Evolutionary conservation across 495 filamentous ascomycete species (phyloP).

Genomic region (Podospora conica): DNA sequence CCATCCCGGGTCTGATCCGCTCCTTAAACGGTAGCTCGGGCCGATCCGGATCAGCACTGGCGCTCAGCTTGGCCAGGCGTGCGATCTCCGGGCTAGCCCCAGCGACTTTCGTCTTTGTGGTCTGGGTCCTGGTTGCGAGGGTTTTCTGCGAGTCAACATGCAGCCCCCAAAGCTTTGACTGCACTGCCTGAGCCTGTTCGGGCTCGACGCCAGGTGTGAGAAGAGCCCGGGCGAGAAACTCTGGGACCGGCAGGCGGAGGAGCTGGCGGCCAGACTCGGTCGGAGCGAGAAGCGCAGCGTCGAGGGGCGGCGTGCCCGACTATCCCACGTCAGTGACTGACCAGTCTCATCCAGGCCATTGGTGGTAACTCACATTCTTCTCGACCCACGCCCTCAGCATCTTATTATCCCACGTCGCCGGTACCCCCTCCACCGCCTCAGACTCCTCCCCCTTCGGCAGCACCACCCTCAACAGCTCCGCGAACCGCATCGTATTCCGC

Average conservation of each 20-base stretch:
- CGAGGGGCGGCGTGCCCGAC: constrained; percentile 19
- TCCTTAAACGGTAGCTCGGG: constrained; percentile 22
- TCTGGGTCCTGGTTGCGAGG: background rate
- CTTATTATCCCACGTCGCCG: background rate
- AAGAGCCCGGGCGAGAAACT: constrained; percentile 19
- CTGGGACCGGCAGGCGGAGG: constrained; percentile 17
- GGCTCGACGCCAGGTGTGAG: constrained; percentile 16
- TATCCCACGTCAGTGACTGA: background rate
- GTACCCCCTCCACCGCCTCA: background rate
- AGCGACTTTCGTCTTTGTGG: background rate
- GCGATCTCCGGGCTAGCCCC: background rate
- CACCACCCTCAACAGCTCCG: constrained; percentile 21
- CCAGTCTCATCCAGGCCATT: too few species aligned
- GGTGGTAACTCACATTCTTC: background rate
- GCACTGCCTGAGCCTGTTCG: constrained; percentile 30
- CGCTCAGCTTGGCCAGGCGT: constrained; percentile 6
- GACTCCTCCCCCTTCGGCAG: constrained; percentile 1
- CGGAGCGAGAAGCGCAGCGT: constrained; percentile 15
- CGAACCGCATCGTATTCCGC: constrained; percentile 26
- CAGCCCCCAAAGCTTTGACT: constrained; percentile 28
- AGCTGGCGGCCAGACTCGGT: constrained; percentile 21
- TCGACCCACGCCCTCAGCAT: background rate
- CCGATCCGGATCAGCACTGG: constrained; percentile 16
- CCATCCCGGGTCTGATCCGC: constrained; percentile 32
- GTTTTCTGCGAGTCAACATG: constrained; percentile 27